These are phyloP conservation scores for Pseudocercospora ulei DNA, from an alignment of 2,329 filamentous ascomycete species.

Conservation along the genomic window DNA sequence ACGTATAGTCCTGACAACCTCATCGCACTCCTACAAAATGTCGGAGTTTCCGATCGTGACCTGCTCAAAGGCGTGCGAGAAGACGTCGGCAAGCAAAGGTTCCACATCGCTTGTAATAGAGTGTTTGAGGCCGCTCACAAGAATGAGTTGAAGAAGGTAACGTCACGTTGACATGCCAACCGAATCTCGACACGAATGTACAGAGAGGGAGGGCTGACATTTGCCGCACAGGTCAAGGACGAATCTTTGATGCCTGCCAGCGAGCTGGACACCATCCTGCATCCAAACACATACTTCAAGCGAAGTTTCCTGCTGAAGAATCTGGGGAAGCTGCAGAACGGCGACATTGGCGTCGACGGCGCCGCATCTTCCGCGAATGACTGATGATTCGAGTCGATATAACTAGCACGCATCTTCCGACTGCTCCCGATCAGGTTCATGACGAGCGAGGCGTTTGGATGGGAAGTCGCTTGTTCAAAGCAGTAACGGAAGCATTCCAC, in stretches of 20 bases:
- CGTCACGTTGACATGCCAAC: too few relatives aligned
- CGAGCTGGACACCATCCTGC: conserved; percentile 87
- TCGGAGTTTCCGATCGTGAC: conserved; percentile 68
- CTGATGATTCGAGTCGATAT: conserved; percentile 1
- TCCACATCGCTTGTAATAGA: conserved; percentile 90
- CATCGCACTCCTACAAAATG: conserved; percentile 60
- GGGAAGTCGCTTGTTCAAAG: too few relatives aligned
- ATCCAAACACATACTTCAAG: conserved; percentile 98
- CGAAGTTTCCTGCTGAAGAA: conserved; percentile 83
- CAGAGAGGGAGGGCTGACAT: too few relatives aligned
- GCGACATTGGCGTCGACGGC: conserved; percentile 35
- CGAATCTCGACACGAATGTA: too few relatives aligned
- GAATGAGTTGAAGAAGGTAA: conserved; percentile 42
- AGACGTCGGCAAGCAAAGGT: conserved; percentile 79
- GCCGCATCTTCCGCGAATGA: conserved; percentile 18
- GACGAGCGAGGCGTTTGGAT: conserved; percentile 7
- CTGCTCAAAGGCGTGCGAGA: conserved; percentile 73
- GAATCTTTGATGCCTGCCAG: conserved; percentile 45
- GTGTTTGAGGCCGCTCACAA: conserved; percentile 87
- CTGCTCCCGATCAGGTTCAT: too few relatives aligned
- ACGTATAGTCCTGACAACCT: conserved; percentile 88
- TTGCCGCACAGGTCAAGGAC: conserved; percentile 37
- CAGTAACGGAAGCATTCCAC: too few relatives aligned
- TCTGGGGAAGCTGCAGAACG: conserved; percentile 45
- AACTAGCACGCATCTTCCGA: neutral